These are phyloP conservation scores for Erythrophleum ivorense DNA, from an alignment of 331 rosid species.

Conservation along the genomic window DNA sequence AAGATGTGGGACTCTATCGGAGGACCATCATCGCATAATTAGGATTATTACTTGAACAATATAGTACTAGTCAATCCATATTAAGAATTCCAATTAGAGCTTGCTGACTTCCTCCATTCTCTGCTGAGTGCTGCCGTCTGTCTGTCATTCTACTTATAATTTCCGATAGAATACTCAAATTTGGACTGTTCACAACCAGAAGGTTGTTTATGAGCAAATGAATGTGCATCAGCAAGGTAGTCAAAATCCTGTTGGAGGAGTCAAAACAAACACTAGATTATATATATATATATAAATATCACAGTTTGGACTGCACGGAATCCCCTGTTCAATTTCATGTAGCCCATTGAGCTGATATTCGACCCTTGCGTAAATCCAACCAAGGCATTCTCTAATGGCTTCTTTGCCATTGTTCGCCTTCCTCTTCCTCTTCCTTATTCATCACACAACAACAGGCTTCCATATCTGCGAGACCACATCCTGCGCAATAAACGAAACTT, in stretches of 20 bases:
- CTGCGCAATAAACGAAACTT: neutral
- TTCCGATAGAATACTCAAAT: neutral
- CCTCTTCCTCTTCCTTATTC: neutral
- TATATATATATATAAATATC: neutral
- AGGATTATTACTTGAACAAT: too few relatives aligned
- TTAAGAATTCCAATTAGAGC: too few relatives aligned
- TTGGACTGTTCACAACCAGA: neutral
- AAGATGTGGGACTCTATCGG: neutral
- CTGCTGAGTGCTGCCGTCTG: neutral
- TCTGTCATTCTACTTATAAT: neutral
- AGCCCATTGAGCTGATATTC: too few relatives aligned
- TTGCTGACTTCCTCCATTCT: too few relatives aligned
- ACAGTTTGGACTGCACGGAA: too few relatives aligned
- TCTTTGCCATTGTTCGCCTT: neutral
- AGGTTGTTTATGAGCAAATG: neutral
- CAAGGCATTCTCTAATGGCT: neutral
- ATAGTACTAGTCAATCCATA: too few relatives aligned
- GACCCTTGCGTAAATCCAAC: neutral
- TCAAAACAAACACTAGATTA: neutral
- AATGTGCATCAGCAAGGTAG: neutral
- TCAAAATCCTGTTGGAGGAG: neutral
- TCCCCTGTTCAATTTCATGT: neutral
- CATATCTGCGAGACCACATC: neutral
- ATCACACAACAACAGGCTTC: neutral
- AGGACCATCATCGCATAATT: too few relatives aligned